Evolutionary conservation across 805 yeast species (phyloP), one percentile per base, ranked within the genome.

Genomic region (Kazachstania psychrophila): DNA sequence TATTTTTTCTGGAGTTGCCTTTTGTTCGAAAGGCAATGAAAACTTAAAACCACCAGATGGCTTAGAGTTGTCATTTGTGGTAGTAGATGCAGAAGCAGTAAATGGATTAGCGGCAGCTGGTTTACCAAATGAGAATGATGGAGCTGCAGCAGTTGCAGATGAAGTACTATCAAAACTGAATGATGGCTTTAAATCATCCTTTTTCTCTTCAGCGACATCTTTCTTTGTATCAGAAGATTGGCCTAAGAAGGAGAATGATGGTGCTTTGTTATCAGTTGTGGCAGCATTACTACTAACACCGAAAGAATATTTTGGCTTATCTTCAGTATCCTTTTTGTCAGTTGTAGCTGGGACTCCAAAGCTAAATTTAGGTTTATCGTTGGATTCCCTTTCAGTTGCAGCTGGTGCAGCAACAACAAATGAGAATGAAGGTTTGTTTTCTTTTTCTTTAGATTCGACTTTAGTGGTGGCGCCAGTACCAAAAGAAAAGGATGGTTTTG

Each of bases 11-110:
- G 44, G 19, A 6, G 41, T 12, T 4, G 42, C 17, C 14, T 46
- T 51, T 35, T 57, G 56, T 36, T 48, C 52, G 42, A 58, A 60
- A 4, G 65, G 65, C 25, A 58, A 35, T 8, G 51, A 43, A 34
- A 58, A 56, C 14, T 60, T 60, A 41, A 60, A 58, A 2, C 61
- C 60, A 23, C 53, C 54, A 2, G 62, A 41, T 20, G 62, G 56
- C 13, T 33, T 23, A 4, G 4, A 12, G 40, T 28, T 12, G 59
- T 46, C n/a, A 45, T 36, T 2, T n/a, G 47, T 13, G 5, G 42
- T 8, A n/a, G 39, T 28, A 7, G 39, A 13, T 6, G 33, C 20
- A 9, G 43, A 33, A 8, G 50, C 31, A 8, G 44, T 37, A 14
- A 40, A 30, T 11, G 52, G 41, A 22, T 44, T 48, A 14, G 34